Percentiles rank a stretch among this genome's conserved stretches.
Conservation (phyloP, 352 stramenopile species). For the Phytophthora cactorum region DNA sequence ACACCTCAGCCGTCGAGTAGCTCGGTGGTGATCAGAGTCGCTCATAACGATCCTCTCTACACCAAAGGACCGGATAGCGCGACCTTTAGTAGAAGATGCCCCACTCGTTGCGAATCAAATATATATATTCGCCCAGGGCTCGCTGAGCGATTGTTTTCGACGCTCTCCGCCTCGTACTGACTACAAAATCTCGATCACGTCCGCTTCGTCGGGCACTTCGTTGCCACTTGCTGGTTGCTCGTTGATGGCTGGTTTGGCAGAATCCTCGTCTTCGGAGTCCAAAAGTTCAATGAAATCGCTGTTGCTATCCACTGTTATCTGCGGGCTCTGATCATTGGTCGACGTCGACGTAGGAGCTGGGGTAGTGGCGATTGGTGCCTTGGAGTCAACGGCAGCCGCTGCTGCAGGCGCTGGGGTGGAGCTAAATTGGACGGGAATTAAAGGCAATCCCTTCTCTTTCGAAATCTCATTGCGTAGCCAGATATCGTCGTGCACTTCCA, state of each 20-base stretch:
- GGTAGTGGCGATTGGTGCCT: conserved; percentile 8
- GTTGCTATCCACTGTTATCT: conserved; percentile 42
- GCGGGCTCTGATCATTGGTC: conserved; percentile 25
- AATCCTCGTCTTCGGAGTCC: conserved; percentile 56
- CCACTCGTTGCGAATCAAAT: conserved; percentile 16
- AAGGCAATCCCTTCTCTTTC: conserved; percentile 51
- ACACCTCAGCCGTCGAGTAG: neutral
- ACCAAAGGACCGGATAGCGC: neutral
- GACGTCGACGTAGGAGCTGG: conserved; percentile 6
- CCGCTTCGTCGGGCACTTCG: conserved; percentile 23
- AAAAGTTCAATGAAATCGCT: conserved; percentile 66
- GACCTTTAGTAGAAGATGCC: conserved; percentile 5
- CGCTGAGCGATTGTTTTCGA: conserved; percentile 13
- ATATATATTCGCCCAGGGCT: conserved; percentile 28
- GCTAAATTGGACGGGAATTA: conserved; percentile 9
- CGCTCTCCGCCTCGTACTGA: conserved; percentile 15
- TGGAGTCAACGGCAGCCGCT: conserved; percentile 6
- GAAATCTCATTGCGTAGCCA: conserved; percentile 80
- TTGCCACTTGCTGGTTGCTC: conserved; percentile 8
- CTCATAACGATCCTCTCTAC: neutral
- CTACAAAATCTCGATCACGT: conserved; percentile 56
- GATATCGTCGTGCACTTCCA: conserved; percentile 71
- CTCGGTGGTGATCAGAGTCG: neutral
- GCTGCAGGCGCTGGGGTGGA: conserved; percentile 1
- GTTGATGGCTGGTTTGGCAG: conserved; percentile 15